Conservation (phyloP, 106 monocot species). For the Dendrobium catenatum region DNA sequence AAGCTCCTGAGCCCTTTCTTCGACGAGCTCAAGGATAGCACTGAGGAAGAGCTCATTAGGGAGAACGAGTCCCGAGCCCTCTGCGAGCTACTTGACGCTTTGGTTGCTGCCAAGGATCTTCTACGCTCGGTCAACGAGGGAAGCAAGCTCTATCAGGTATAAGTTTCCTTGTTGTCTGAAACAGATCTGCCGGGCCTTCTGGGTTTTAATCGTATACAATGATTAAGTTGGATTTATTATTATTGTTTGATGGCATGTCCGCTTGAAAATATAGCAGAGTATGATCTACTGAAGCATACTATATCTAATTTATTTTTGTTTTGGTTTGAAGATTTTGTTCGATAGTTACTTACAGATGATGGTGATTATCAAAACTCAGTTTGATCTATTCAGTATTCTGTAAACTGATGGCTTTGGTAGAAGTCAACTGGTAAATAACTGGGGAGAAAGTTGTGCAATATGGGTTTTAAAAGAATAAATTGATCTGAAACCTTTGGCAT, state of each 20-base stretch:
- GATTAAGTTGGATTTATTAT: background rate
- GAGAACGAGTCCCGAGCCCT: constrained; percentile 22
- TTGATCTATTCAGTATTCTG: background rate
- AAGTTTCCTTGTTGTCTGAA: background rate
- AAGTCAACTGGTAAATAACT: constrained; percentile 1
- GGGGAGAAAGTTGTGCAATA: background rate
- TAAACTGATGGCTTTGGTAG: background rate
- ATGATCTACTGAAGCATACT: background rate
- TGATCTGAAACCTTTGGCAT: background rate
- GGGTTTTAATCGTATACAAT: background rate
- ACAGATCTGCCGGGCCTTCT: background rate
- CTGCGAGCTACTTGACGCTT: constrained; percentile 19
- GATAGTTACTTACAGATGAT: background rate
- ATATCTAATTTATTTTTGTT: background rate
- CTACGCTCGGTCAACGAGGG: constrained; percentile 47
- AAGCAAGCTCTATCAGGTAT: constrained; percentile 89
- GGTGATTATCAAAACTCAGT: background rate
- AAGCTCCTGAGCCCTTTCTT: constrained; percentile 75
- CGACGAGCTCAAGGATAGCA: constrained; percentile 60
- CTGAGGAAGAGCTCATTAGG: constrained; percentile 1
- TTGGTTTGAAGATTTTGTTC: background rate
- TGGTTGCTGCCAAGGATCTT: constrained; percentile 46
- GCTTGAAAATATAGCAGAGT: background rate
- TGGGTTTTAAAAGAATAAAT: background rate
- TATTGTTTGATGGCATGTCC: background rate